A percentile compares a stretch with the other conserved stretches of the same genome.
phyloP scores from a whole-genome alignment of 73 alveolate genomes.

The Paramecium caudatum region DNA sequence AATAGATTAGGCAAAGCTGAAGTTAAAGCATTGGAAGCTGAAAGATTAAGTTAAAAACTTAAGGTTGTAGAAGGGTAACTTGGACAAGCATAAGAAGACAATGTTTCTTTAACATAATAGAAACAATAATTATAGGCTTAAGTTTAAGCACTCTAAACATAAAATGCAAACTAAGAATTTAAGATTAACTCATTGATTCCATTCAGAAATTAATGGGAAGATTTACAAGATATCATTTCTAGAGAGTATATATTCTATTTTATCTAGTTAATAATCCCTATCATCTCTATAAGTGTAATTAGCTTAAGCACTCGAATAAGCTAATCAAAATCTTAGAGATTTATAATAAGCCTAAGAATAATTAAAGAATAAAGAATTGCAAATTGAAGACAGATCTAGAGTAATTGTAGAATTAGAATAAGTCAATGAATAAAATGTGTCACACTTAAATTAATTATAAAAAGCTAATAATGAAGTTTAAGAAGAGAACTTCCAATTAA shows the following conservation, averaged over 20 bases:
- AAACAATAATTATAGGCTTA: background rate
- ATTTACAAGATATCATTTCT: background rate
- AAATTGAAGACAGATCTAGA: background rate
- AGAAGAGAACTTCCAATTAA: slow-evolving; percentile 41
- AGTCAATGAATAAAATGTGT: slow-evolving; percentile 9
- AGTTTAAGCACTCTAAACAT: background rate
- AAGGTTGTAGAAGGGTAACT: background rate
- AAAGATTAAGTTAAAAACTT: slow-evolving; percentile 31
- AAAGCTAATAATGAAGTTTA: slow-evolving; percentile 6
- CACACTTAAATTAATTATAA: slow-evolving; percentile 2
- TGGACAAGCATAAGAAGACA: background rate
- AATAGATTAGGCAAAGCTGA: slow-evolving; percentile 24
- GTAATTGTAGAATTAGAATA: background rate
- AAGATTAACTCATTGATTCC: slow-evolving; percentile 28
- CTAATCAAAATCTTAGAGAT: slow-evolving; percentile 9
- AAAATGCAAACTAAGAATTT: slow-evolving; percentile 14
- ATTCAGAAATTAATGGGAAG: slow-evolving; percentile 58
- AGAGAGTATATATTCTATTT: background rate
- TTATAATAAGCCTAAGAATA: background rate
- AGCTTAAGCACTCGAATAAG: slow-evolving; percentile 7
- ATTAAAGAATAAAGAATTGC: background rate
- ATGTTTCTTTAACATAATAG: background rate
- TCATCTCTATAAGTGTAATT: background rate
- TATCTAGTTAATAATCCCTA: slow-evolving; percentile 9
- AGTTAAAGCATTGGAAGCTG: slow-evolving; percentile 54